Evolutionary conservation across 139 green algal species (phyloP).

Genomic region (Coelastrella sp.): DNA sequence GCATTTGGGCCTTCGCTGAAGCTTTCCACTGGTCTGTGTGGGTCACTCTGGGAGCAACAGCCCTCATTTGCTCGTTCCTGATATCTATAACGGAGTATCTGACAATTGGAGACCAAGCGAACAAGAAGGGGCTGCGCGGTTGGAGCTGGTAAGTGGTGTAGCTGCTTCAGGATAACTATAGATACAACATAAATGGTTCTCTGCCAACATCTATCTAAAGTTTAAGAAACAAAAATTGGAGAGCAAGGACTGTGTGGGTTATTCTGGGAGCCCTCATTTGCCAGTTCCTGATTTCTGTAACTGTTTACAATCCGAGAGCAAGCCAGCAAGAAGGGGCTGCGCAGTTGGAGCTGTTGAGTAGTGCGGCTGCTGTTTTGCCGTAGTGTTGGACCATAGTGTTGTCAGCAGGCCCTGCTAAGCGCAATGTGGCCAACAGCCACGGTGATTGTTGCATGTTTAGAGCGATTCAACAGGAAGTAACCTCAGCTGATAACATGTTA

Average conservation of each 20-base stretch:
- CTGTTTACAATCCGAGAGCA: not conserved
- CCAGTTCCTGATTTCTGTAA: not conserved
- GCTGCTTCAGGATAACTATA: too few relatives aligned
- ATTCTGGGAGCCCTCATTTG: not conserved
- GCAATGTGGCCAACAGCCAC: too few relatives aligned
- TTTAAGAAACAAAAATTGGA: too few relatives aligned
- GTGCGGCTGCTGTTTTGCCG: too few relatives aligned
- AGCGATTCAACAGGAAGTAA: too few relatives aligned
- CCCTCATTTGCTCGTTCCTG: not conserved
- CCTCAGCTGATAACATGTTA: too few relatives aligned
- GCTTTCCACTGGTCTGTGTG: slow-evolving; percentile 21
- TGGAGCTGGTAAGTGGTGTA: slow-evolving; percentile 10
- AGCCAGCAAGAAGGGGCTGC: slow-evolving; percentile 27
- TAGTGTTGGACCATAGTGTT: too few relatives aligned
- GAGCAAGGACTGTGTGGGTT: slow-evolving; percentile 34
- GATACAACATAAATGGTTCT: too few relatives aligned
- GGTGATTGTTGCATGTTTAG: too few relatives aligned
- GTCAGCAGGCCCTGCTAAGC: too few relatives aligned
- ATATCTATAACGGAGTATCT: not conserved
- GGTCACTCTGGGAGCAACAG: slow-evolving; percentile 35
- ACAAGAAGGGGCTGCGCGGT: slow-evolving; percentile 32
- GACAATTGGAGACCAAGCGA: not conserved
- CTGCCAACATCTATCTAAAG: too few relatives aligned
- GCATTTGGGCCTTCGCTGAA: slow-evolving; percentile 47
- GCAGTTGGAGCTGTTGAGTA: slow-evolving; percentile 36